Base-by-base conservation (phyloP, 1,284 basidiomycete species). In the Pseudozyma sp. region DNA sequence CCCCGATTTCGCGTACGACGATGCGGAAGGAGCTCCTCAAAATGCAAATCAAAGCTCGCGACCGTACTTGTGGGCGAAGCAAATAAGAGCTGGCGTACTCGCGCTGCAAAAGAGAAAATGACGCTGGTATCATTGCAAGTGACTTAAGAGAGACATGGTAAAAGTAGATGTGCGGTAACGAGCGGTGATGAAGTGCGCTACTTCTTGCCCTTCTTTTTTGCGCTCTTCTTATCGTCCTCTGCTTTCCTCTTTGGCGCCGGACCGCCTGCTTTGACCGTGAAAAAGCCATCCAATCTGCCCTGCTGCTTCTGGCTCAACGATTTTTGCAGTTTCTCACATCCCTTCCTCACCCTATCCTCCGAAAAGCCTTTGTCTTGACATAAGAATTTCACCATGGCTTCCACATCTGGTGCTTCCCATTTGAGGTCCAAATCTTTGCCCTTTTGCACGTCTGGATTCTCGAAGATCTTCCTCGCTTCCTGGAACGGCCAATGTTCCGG, bases 401-500 rank as follows among this genome's bases (percentile, higher is more conserved):
- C 95, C 0, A 95, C 88, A 74, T 99, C 94, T 3, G 97, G 97
- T 69, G 89, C 89, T 71, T 92, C 93, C 96, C 96, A 99, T 76
- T 97, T 94, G 54, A 98, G 88, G 92, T 97, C 93, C n/a, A 97
- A 85, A 76, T 97, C 89, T 52, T 92, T 90, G 1, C 93, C 92
- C 49, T 93, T 92, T 10, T 90, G 88, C 12, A 98, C 95, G 70
- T 97, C 93, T 3, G 96, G 97, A 44, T 91, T 89, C 85, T 91
- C 86, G 83, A 99, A 99, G 42, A 99, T 85, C 85, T 91, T 89
- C 86, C 95, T 94, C 34, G 96, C 97, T 73, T 94, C 92, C 85
- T 96, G 90, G 92, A 93, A 98, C 35, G 94, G 94, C 95, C 95
- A 99, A 67, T 94, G 90, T 55, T 97, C 95, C 0, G 96, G 96